Evolutionary conservation across 495 filamentous ascomycete species (phyloP), one percentile per base, ranked within the genome.

Genomic region (Penicillium malachiteum): DNA sequence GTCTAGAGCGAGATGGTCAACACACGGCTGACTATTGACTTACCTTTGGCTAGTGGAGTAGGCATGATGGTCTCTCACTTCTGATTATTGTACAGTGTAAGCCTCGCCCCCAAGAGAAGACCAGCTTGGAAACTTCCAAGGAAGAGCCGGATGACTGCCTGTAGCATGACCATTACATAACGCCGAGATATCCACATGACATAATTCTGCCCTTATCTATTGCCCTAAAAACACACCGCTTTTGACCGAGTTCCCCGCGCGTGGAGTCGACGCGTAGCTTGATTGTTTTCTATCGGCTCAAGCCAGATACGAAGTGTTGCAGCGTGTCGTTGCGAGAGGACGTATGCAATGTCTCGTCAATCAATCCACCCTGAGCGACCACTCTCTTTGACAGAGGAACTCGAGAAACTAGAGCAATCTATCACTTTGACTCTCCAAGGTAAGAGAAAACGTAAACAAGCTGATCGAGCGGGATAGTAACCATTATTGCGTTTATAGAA

Each of bases 371-470:
- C 83, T 7, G 75, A 81, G 49, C 81, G 91, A 41, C 87, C 82
- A 18, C 76, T 96, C 50, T 87, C 89, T 5, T 79, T 97, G 54
- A 94, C 93, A 0, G 94, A 97, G 64, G 94, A 98, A 76, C 79
- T 98, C 17, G 94, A 98, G 77, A 96, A 90, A 68, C 74, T 98
- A 12, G 94, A 98, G 66, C 95, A 97, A 68, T 92, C 88, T 35
- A 97, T 98, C 65, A 98, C 94, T 12, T 81, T 97, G 38, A 97
- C 94, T 3, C 80, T 98, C 0, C 94, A 98, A 86, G 91, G 91
- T 89, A 69, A 59, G 73, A 49, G 45, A 12, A 16, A 37, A 26
- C 31, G 49, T 59, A 52, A 64, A 62, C 58, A 57, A 58, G 54
- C 43, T 52, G 38, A 49, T n/a, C n/a, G 16, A 21, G 46, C 43